Conservation (phyloP, 768 basidiomycete species). For the Hypholoma sublateritium region DNA sequence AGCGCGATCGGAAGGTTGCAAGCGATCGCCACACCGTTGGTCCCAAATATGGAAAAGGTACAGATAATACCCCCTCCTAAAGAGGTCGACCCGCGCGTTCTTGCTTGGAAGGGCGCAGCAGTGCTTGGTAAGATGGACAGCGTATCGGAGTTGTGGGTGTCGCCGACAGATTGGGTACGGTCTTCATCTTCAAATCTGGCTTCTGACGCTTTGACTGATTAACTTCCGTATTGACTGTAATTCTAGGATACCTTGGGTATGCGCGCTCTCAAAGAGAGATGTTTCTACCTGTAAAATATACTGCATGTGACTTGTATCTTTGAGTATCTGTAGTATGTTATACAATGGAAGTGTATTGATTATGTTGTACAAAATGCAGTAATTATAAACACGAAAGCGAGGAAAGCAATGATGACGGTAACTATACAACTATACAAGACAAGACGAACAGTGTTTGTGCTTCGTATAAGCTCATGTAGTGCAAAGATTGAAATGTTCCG, state of each 20-base stretch:
- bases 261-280: slow-evolving; percentile 79
- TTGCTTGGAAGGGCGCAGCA: slow-evolving; percentile 94
- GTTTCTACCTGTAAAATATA: slow-evolving; percentile 64
- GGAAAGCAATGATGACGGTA: not conserved
- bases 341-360: slow-evolving; percentile 5
- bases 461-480: no score
- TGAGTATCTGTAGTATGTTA: slow-evolving; percentile 5
- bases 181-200: not conserved
- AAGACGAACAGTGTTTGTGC: no score
- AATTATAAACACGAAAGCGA: slow-evolving; percentile 12
- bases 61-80: slow-evolving; percentile 93
- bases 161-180: slow-evolving; percentile 80
- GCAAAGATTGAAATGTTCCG: no score
- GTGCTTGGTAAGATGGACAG: slow-evolving; percentile 93
- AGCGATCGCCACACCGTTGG: slow-evolving; percentile 81
- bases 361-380: slow-evolving; percentile 13
- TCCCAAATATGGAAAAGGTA: slow-evolving; percentile 83
- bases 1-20: slow-evolving; percentile 50
- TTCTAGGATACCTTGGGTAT: slow-evolving; percentile 73
- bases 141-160: slow-evolving; percentile 87
- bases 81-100: slow-evolving; percentile 85
- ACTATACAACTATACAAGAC: no score
- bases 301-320: not conserved
- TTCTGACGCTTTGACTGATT: not conserved
- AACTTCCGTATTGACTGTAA: slow-evolving; percentile 1